Percentiles rank a stretch among this genome's conserved stretches.
phyloP scores from a whole-genome alignment of 2,329 filamentous ascomycete genomes.

The Kalmusia sp. region DNA sequence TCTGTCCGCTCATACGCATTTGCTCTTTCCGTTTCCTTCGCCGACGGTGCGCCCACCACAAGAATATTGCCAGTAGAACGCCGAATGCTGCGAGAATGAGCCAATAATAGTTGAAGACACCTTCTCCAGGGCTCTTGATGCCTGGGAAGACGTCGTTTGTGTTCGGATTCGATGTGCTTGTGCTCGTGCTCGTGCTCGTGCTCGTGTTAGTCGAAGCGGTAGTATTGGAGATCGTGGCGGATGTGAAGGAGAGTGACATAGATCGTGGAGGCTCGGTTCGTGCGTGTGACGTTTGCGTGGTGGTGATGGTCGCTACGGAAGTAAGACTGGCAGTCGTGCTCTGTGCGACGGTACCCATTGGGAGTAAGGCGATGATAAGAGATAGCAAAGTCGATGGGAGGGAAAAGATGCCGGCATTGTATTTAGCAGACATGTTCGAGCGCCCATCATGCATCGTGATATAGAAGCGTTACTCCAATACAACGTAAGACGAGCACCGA shows the following conservation, averaged over 20 bases:
- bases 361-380: conserved; percentile 5
- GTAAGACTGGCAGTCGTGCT: background rate
- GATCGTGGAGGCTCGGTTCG: conserved; percentile 3
- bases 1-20: conserved; percentile 33
- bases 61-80: conserved; percentile 49
- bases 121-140: conserved; percentile 16
- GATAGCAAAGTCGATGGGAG: conserved; percentile 5
- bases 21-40: conserved; percentile 44
- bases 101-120: conserved; percentile 59
- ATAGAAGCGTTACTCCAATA: background rate
- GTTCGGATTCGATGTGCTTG: conserved; percentile 2
- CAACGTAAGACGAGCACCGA: background rate
- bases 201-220: conserved; percentile 5
- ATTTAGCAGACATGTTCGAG: background rate
- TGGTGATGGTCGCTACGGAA: conserved; percentile 3
- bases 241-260: conserved; percentile 13
- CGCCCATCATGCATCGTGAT: conserved; percentile 4
- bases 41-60: conserved; percentile 55
- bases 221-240: conserved; percentile 8
- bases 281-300: conserved; percentile 1
- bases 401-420: background rate
- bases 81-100: conserved; percentile 63
- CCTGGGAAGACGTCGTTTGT: conserved; percentile 16
- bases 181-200: background rate
- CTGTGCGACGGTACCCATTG: background rate